These are phyloP conservation scores for Chaetomium fimeti DNA, from an alignment of 495 filamentous ascomycete species.

Conservation along the genomic window DNA sequence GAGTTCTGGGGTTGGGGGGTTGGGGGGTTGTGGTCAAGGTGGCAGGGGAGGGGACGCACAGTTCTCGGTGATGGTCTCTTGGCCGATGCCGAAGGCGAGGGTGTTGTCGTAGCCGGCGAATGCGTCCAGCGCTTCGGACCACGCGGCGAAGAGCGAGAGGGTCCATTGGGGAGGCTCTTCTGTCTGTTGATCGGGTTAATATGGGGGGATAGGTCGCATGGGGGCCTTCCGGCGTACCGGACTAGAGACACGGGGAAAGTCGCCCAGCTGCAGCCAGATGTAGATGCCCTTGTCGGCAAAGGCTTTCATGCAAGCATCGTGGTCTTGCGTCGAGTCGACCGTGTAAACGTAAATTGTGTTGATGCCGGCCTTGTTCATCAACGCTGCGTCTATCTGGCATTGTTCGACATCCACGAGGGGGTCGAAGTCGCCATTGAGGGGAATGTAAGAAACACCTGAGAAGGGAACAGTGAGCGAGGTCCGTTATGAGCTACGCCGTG, in stretches of 20 bases:
- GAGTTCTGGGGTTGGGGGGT: conserved; percentile 31
- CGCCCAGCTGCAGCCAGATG: conserved; percentile 53
- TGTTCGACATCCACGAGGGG: conserved; percentile 67
- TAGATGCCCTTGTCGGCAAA: conserved; percentile 72
- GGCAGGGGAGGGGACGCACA: neutral
- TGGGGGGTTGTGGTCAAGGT: neutral
- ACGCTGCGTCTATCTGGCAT: conserved; percentile 67
- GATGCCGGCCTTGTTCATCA: conserved; percentile 71
- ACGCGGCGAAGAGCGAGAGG: conserved; percentile 58
- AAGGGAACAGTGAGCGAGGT: neutral
- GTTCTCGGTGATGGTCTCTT: conserved; percentile 66
- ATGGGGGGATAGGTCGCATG: neutral
- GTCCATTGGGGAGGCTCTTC: conserved; percentile 52
- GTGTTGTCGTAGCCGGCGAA: conserved; percentile 73
- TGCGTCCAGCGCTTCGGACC: conserved; percentile 64
- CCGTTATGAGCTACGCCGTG: neutral
- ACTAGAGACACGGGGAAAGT: conserved; percentile 53
- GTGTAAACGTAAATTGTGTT: conserved; percentile 85
- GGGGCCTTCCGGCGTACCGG: neutral
- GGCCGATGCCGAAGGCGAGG: conserved; percentile 73
- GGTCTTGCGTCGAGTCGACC: conserved; percentile 58
- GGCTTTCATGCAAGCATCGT: conserved; percentile 66
- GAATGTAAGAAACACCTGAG: conserved; percentile 31
- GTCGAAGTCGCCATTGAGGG: conserved; percentile 41
- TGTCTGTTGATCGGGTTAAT: neutral